A percentile compares a stretch with the other conserved stretches of the same genome.
phyloP scores from a whole-genome alignment of 2,329 filamentous ascomycete species.

The Myotisia sp. region DNA sequence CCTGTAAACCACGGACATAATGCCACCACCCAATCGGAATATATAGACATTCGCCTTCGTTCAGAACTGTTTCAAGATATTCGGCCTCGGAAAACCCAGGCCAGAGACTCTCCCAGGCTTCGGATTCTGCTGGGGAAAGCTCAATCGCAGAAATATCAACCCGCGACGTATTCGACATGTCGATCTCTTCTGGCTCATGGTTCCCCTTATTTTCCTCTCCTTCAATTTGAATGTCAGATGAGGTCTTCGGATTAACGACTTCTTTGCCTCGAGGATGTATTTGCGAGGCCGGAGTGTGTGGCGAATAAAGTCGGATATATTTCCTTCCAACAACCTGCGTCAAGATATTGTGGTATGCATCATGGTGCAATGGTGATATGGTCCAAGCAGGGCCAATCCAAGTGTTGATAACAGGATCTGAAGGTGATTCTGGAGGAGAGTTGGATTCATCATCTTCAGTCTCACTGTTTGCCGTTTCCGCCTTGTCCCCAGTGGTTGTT shows the following conservation, averaged over 20 bases:
- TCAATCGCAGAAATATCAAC: slow-evolving; percentile 62
- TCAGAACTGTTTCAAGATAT: slow-evolving; percentile 63
- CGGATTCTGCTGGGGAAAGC: slow-evolving; percentile 32
- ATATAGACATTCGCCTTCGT: slow-evolving; percentile 71
- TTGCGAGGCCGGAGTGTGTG: slow-evolving; percentile 38
- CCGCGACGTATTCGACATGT: slow-evolving; percentile 82
- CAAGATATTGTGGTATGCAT: slow-evolving; percentile 85
- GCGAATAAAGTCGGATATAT: slow-evolving; percentile 78
- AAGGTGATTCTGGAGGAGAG: slow-evolving; percentile 10
- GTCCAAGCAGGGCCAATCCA: slow-evolving; percentile 86
- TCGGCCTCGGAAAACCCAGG: slow-evolving; percentile 45
- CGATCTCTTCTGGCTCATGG: slow-evolving; percentile 50
- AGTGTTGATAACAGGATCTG: slow-evolving; percentile 61
- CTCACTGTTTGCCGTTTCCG: neutral
- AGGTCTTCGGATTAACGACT: slow-evolving; percentile 14
- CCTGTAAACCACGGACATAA: slow-evolving; percentile 71
- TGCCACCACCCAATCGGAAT: slow-evolving; percentile 97
- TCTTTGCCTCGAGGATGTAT: slow-evolving; percentile 29
- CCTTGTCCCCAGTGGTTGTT: neutral
- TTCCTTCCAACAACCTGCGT: slow-evolving; percentile 81
- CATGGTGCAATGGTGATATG: slow-evolving; percentile 84
- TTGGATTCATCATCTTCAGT: slow-evolving; percentile 8
- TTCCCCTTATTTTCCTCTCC: slow-evolving; percentile 4
- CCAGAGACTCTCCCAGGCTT: slow-evolving; percentile 34
- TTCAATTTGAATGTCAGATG: slow-evolving; percentile 2